Base-by-base conservation (phyloP, 805 yeast genomes). In the Diddensiella caesifluorescens region DNA sequence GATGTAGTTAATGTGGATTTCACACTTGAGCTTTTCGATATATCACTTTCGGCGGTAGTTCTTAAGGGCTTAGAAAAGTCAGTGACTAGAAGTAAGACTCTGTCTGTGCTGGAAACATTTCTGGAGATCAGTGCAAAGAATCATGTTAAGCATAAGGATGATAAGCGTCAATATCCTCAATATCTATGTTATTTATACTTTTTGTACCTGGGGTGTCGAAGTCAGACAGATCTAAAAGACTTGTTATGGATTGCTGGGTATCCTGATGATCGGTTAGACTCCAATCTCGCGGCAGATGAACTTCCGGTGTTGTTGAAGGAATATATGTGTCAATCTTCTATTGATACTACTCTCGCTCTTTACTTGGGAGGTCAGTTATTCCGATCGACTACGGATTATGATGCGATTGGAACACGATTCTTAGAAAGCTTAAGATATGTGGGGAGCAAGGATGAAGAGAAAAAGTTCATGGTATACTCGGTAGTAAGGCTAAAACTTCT, bases 191-290 rank as follows among this genome's bases (percentile, higher is more conserved):
- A 52, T 31, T 42, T 56, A 12, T 56, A 46, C 31, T 45, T 56
- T 27, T 23, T 56, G 30, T 57, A 42, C 25, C 38, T 56, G 35
- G 48, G 56, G 12, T 50, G 54, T 27, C 42, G 54, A 38, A 42
- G 53, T 12, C 45, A 47, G 2, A 20, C 34, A 9, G 55, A 54
- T 15, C 25, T 56, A 41, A 46, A 49, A 22, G 50, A 52, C 18
- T 39, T 48, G 35, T 45, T 53, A 19, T 52, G 57, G 56, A 37
- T 53, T 12, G 56, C 57, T 1, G 59, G 60, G 1, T 55, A 48
- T 39, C 49, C 56, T 5, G 55, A 52, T 13, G 52, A 50, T 5
- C 46, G 42, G 16, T 29, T 49, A 26, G 47, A 44, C 13, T 36
- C 34, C 4, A n/a, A 25, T 12, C 22, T 18, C 16, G 45, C 33